A percentile compares a stretch with the other conserved stretches of the same genome.
Conservation (phyloP, 192 early-diverging fungal species). For the Radiomyces spectabilis region DNA sequence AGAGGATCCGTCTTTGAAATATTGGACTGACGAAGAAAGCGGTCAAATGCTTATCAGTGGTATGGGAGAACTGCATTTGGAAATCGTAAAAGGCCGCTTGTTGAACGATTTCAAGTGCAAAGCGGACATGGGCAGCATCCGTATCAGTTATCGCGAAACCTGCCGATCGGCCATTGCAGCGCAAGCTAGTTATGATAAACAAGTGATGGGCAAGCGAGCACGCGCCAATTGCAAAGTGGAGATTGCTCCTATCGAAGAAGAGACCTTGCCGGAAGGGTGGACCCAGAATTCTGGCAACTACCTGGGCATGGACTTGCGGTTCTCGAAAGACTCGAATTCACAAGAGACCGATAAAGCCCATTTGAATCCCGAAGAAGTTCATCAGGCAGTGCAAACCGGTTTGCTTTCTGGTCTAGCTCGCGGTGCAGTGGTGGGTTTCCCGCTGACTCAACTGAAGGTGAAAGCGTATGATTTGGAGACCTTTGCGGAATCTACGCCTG, state of each 20-base stretch:
- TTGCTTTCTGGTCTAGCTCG: constrained; percentile 59
- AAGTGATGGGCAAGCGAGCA: constrained; percentile 61
- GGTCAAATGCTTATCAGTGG: constrained; percentile 85
- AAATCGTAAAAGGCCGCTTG: constrained; percentile 82
- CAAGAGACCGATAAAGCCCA: background rate
- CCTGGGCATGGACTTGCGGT: too few relatives aligned
- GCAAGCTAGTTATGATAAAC: constrained; percentile 52
- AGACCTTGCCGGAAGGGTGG: background rate
- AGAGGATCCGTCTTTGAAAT: constrained; percentile 84
- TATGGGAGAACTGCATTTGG: constrained; percentile 94
- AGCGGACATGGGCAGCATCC: constrained; percentile 76
- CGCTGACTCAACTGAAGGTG: constrained; percentile 55
- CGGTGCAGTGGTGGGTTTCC: constrained; percentile 76
- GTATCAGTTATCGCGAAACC: constrained; percentile 84
- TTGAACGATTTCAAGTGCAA: constrained; percentile 70
- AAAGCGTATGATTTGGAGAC: constrained; percentile 40
- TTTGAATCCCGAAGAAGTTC: constrained; percentile 20
- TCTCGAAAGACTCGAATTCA: too few relatives aligned
- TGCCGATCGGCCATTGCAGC: constrained; percentile 29
- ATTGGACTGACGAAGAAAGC: constrained; percentile 70
- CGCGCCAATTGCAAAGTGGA: constrained; percentile 48
- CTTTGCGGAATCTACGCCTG: constrained; percentile 51
- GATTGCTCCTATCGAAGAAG: constrained; percentile 42
- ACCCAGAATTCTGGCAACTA: constrained; percentile 35
- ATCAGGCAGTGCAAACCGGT: constrained; percentile 55